Conservation (phyloP, 805 yeast genomes). For the Saturnispora besseyi region DNA sequence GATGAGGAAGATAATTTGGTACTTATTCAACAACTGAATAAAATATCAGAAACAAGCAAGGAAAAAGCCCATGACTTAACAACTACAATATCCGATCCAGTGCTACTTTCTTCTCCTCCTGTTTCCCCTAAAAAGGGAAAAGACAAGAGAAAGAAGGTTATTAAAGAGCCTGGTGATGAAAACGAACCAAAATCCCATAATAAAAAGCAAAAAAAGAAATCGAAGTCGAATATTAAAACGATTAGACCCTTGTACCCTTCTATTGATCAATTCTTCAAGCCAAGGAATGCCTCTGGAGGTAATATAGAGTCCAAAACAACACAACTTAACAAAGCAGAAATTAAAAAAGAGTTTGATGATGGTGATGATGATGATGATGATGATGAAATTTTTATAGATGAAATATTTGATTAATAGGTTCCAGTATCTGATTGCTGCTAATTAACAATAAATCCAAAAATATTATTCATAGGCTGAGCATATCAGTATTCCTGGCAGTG, state of each 20-base stretch:
- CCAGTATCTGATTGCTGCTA: neutral
- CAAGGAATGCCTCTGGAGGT: neutral
- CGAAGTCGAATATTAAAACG: neutral
- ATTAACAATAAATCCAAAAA: neutral
- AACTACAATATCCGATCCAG: neutral
- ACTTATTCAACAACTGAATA: constrained; percentile 1
- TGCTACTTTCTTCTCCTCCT: neutral
- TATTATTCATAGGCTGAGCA: neutral
- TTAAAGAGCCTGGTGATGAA: neutral
- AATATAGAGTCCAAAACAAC: neutral
- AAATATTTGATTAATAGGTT: neutral
- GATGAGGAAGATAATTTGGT: constrained; percentile 1
- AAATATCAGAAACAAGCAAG: neutral
- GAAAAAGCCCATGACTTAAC: neutral
- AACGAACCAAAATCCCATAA: neutral
- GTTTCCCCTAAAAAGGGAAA: neutral
- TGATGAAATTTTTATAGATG: neutral
- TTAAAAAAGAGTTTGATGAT: neutral
- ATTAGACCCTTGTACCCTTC: constrained; percentile 8
- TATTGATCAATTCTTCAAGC: constrained; percentile 5
- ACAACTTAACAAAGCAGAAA: neutral
- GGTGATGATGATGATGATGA: neutral
- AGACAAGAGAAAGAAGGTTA: neutral
- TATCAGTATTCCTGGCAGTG: neutral
- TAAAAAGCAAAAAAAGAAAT: neutral